phyloP scores from a whole-genome alignment of 1,284 basidiomycete species.

The Cryptococcus sp. region DNA sequence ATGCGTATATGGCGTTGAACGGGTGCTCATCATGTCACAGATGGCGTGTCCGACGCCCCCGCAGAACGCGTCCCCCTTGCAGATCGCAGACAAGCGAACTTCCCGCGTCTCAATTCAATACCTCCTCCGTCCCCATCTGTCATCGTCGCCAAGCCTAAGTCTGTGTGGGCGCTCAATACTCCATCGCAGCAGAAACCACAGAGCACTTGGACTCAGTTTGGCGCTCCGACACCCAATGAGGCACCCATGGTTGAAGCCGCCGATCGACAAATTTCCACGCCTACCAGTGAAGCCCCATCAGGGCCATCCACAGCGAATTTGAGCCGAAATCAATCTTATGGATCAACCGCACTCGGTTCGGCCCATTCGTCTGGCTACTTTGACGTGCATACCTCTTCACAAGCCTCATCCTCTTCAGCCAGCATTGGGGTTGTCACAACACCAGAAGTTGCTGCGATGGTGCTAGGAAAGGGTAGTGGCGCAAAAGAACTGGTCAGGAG shows the following conservation, averaged over 20 bases:
- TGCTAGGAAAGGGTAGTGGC: slow-evolving; percentile 4
- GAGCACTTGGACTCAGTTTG: slow-evolving; percentile 28
- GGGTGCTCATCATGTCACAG: too few species aligned
- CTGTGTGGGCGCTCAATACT: slow-evolving; percentile 33
- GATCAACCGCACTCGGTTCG: slow-evolving; percentile 6
- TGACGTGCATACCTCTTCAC: slow-evolving; percentile 17
- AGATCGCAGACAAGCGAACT: slow-evolving; percentile 22
- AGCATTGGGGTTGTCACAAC: slow-evolving; percentile 11
- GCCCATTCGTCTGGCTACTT: slow-evolving; percentile 21
- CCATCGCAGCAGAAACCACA: slow-evolving; percentile 21
- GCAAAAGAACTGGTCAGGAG: slow-evolving; percentile 2
- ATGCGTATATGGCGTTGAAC: not conserved
- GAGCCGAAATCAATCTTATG: slow-evolving; percentile 14
- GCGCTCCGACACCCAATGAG: slow-evolving; percentile 14
- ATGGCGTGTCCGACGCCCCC: not conserved
- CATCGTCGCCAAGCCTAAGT: slow-evolving; percentile 20
- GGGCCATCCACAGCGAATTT: slow-evolving; percentile 5
- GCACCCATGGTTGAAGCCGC: slow-evolving; percentile 5
- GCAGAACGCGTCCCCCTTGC: slow-evolving; percentile 8
- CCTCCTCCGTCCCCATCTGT: slow-evolving; percentile 10
- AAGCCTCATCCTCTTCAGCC: not conserved
- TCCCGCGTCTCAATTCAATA: slow-evolving; percentile 12
- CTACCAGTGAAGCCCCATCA: slow-evolving; percentile 1
- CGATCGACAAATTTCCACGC: not conserved
- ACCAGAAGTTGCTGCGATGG: slow-evolving; percentile 3